These are phyloP conservation scores for Mycena venus DNA, from an alignment of 768 basidiomycete genomes.

Conservation along the genomic window DNA sequence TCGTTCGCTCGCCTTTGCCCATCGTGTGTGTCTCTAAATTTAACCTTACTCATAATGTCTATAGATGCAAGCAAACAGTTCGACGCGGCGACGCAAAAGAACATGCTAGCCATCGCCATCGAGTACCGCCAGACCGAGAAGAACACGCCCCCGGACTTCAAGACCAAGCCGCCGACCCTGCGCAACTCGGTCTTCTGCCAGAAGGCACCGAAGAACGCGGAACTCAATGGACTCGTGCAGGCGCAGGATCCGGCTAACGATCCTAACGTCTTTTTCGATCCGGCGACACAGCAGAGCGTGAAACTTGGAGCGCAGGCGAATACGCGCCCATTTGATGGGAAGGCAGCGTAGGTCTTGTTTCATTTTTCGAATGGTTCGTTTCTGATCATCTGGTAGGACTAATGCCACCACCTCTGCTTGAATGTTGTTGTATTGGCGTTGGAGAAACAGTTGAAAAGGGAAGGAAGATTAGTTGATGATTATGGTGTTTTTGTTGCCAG, in stretches of 20 bases:
- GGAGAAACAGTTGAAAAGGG: no score
- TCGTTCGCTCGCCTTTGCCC: no score
- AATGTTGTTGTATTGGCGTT: no score
- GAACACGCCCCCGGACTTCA: constrained; percentile 74
- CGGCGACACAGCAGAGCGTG: constrained; percentile 55
- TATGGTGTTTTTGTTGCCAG: no score
- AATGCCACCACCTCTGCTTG: no score
- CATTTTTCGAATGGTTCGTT: no score
- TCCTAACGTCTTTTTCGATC: constrained; percentile 66
- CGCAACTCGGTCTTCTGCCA: constrained; percentile 73
- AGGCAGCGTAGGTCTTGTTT: no score
- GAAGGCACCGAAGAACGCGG: constrained; percentile 62
- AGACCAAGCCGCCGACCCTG: constrained; percentile 60
- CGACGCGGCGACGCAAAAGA: constrained; percentile 61
- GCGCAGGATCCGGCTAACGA: constrained; percentile 67
- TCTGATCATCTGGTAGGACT: no score
- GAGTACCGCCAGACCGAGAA: constrained; percentile 71
- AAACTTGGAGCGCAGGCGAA: constrained; percentile 61
- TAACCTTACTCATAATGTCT: no score
- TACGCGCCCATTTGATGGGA: constrained; percentile 61
- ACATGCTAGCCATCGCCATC: constrained; percentile 65
- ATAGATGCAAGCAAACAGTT: constrained; percentile 67
- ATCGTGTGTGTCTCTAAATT: no score
- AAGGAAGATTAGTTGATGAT: no score
- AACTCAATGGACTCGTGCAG: constrained; percentile 64